phyloP scores from a whole-genome alignment of 768 basidiomycete genomes.

The Xerocomellus dryophilus region DNA sequence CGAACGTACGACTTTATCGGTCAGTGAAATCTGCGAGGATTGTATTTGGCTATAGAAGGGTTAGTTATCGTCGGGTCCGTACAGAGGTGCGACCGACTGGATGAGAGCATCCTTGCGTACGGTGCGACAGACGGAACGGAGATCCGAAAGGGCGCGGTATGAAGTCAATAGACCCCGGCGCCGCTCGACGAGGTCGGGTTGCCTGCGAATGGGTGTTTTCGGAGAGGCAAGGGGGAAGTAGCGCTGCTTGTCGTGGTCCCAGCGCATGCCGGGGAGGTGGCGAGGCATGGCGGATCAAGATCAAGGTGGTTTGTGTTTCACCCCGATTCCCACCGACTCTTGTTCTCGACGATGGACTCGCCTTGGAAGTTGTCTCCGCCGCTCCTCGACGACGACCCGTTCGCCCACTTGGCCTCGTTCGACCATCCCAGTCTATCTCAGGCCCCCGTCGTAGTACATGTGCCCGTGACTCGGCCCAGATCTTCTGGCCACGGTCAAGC shows the following conservation, averaged over 20 bases:
- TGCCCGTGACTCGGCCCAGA: slow-evolving; percentile 26
- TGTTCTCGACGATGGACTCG: background rate
- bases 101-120: slow-evolving; percentile 22
- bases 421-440: slow-evolving; percentile 4
- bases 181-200: background rate
- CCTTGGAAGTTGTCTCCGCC: slow-evolving; percentile 2
- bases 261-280: slow-evolving; percentile 56
- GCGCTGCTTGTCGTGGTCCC: slow-evolving; percentile 47
- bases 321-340: no score
- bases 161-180: background rate
- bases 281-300: slow-evolving; percentile 37
- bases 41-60: slow-evolving; percentile 37
- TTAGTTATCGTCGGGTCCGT: background rate
- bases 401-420: slow-evolving; percentile 50
- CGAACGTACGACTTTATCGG: slow-evolving; percentile 32
- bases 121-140: slow-evolving; percentile 19
- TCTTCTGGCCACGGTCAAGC: slow-evolving; percentile 35
- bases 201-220: background rate
- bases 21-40: slow-evolving; percentile 39
- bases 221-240: slow-evolving; percentile 47
- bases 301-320: no score
- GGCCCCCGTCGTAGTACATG: slow-evolving; percentile 8
- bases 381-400: slow-evolving; percentile 70
- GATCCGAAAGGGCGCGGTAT: slow-evolving; percentile 5
- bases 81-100: slow-evolving; percentile 21